Base-by-base conservation (phyloP, 805 yeast genomes). In the Metschnikowia kofuensis region DNA sequence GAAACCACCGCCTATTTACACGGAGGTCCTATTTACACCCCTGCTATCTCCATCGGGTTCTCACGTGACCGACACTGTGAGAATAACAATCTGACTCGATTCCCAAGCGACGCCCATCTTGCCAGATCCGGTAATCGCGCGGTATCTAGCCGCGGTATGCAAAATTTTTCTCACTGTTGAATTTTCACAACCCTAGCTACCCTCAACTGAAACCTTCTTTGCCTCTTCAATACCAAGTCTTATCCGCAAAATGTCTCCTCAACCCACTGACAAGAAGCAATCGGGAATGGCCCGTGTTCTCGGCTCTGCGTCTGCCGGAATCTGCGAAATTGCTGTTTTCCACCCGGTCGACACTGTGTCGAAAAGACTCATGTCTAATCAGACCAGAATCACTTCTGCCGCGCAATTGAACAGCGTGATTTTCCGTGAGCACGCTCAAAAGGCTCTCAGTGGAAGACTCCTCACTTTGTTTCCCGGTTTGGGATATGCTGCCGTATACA, bases 291-390 rank as follows among this genome's bases (percentile, higher is more conserved):
- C 99, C 61, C 83, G 98, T 70, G 85, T 92, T 38, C 77, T 94
- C 40, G 99, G 99, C 41, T 92, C 98, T n/a, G 99, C 98, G 14
- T 79, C 96, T 16, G 99, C 99, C 38, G 99, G 99, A 61, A 88
- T 94, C 66, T 82, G 95, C 63, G 99, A 94, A 73, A 87, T 94
- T 59, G 96, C 87, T 48, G 95, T 94, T 37, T 94, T 94, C 83
- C 99, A 94, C 72, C 99, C 99, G 16, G 96, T 94, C 35, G 99
- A 94, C 73, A 94, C 99, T 44, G 87, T 90, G 64, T 90, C 99
- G 57, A 94, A 94, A 77, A 86, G 99, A 77, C 79, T 87, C 67
- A 87, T 87, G 95, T 82, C 89, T 34, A 87, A 87, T 72, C 84
- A 80, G 57, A 81, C 88, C 45, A 84, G 74, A 65, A 81, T 92